Conservation (phyloP, 768 basidiomycete genomes). For the Podaxis pistillaris region DNA sequence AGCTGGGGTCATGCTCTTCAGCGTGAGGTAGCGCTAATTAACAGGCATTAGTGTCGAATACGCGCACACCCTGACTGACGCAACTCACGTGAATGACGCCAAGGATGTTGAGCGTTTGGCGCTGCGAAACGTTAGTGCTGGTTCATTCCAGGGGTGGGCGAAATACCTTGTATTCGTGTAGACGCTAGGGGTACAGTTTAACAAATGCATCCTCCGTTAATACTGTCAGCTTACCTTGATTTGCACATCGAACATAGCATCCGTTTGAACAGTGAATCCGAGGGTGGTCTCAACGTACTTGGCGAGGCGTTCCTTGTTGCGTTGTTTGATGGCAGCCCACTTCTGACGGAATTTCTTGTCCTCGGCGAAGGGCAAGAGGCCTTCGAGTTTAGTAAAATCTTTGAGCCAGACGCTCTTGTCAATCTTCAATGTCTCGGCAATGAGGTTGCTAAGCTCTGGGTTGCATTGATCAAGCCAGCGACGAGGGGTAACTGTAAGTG, state of each 20-base stretch:
- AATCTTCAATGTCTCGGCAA: constrained; percentile 76
- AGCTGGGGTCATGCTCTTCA: constrained; percentile 77
- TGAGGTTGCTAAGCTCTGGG: constrained; percentile 80
- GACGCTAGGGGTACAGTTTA: constrained; percentile 51
- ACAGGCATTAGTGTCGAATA: neutral
- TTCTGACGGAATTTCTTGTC: constrained; percentile 72
- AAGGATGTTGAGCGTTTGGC: constrained; percentile 93
- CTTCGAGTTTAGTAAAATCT: constrained; percentile 74
- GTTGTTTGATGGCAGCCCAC: constrained; percentile 84
- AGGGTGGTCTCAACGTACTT: constrained; percentile 69
- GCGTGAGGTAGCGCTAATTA: constrained; percentile 67
- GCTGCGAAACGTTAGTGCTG: constrained; percentile 34
- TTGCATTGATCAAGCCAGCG: constrained; percentile 97
- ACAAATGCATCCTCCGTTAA: neutral
- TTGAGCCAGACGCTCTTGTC: constrained; percentile 83
- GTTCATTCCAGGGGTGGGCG: neutral
- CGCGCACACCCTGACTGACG: neutral
- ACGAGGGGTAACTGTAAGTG: constrained; percentile 75
- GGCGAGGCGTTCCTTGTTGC: constrained; percentile 89
- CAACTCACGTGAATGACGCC: constrained; percentile 79
- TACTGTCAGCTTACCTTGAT: constrained; percentile 55
- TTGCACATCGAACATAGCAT: constrained; percentile 89
- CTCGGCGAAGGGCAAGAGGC: constrained; percentile 69
- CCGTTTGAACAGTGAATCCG: constrained; percentile 68
- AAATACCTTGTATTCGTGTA: constrained; percentile 88